These are phyloP conservation scores for Pythium biforme DNA, from an alignment of 352 stramenopile genomes.

Conservation along the genomic window DNA sequence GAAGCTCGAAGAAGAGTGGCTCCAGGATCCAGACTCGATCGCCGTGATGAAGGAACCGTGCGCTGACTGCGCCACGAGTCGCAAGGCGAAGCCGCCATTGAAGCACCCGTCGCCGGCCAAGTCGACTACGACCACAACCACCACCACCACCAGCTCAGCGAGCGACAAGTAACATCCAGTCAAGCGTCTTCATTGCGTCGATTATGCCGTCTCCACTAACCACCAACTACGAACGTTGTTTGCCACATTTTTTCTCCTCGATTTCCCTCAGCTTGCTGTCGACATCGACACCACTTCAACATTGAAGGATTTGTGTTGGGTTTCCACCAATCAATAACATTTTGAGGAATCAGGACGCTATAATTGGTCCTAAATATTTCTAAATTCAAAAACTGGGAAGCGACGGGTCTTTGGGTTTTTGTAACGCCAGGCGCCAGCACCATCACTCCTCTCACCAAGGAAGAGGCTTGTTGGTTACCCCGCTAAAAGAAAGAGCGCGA, in stretches of 20 bases:
- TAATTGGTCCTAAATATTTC: conserved; percentile 15
- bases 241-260: not conserved
- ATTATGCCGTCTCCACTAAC: not conserved
- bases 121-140: not conserved
- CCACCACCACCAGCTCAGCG: not conserved
- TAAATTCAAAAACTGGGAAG: conserved; percentile 4
- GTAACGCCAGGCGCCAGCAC: conserved; percentile 20
- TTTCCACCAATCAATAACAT: conserved; percentile 21
- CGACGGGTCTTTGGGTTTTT: conserved; percentile 21
- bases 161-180: not conserved
- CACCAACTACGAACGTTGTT: not conserved
- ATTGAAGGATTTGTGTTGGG: not conserved
- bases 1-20: conserved; percentile 20
- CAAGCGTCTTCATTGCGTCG: not conserved
- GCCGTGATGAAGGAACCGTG: conserved; percentile 5
- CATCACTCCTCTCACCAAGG: conserved; percentile 22
- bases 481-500: conserved; percentile 32
- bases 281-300: conserved; percentile 6
- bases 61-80: not conserved
- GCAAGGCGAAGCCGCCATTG: not conserved
- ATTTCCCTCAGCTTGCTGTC: not conserved
- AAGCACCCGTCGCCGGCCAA: not conserved
- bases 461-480: conserved; percentile 27
- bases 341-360: too few relatives aligned
- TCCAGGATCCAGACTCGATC: conserved; percentile 2